A percentile compares a stretch with the other conserved stretches of the same genome.
phyloP scores from a whole-genome alignment of 2,329 filamentous ascomycete genomes.

The Penicillium sp. region DNA sequence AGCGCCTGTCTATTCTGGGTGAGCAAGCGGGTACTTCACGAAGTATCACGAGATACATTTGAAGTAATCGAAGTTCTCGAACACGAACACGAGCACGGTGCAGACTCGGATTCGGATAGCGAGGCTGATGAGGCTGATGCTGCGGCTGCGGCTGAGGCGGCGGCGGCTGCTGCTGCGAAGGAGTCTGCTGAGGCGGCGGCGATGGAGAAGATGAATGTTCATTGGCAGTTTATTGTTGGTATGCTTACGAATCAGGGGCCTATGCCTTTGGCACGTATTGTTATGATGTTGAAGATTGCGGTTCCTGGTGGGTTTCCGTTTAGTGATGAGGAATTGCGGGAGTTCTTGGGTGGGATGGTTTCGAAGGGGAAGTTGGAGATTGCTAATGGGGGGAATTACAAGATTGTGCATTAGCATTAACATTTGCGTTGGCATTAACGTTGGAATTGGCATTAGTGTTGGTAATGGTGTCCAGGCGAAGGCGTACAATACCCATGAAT shows the following conservation, averaged over 20 bases:
- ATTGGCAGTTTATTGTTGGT: conserved; percentile 88
- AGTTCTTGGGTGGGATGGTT: conserved; percentile 80
- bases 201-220: conserved; percentile 70
- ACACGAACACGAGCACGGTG: conserved; percentile 25
- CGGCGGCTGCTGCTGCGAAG: conserved; percentile 44
- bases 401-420: conserved; percentile 38
- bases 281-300: conserved; percentile 94
- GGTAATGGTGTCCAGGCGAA: background rate
- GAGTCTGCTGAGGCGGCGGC: conserved; percentile 58
- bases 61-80: conserved; percentile 58
- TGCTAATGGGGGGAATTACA: conserved; percentile 69
- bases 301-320: conserved; percentile 86
- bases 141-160: conserved; percentile 43
- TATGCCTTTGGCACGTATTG: conserved; percentile 79
- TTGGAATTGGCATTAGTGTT: conserved; percentile 4
- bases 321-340: conserved; percentile 82
- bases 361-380: conserved; percentile 67
- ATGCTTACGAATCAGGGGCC: conserved; percentile 93
- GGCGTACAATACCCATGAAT: background rate
- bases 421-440: background rate
- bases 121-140: conserved; percentile 32
- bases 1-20: conserved; percentile 65
- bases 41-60: conserved; percentile 54
- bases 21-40: conserved; percentile 55
- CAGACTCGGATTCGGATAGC: conserved; percentile 20